Conservation (phyloP, 2,329 filamentous ascomycete genomes). For the Aureobasidium sp. region DNA sequence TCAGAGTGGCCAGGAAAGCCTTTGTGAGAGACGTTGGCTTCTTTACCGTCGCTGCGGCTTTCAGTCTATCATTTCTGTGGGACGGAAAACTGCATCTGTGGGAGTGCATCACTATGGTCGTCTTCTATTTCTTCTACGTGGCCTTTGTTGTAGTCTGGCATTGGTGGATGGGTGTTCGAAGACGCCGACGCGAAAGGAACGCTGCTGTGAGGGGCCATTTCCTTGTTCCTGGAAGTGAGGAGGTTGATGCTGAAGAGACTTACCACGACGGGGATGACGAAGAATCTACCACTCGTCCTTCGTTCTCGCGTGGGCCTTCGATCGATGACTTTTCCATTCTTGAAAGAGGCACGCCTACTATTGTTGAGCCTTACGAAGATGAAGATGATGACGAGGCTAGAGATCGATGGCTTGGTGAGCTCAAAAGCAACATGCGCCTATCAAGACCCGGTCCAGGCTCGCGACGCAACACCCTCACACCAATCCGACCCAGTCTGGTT, state of each 20-base stretch:
- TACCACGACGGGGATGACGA: conserved; percentile 48
- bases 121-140: conserved; percentile 86
- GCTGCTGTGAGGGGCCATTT: conserved; percentile 68
- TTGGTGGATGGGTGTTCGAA: conserved; percentile 66
- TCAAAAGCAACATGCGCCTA: conserved; percentile 89
- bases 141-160: conserved; percentile 84
- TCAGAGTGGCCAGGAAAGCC: conserved; percentile 79
- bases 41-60: conserved; percentile 78
- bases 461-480: conserved; percentile 67
- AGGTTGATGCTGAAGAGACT: conserved; percentile 48
- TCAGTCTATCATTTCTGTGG: conserved; percentile 79
- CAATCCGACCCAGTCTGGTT: conserved; percentile 86
- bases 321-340: conserved; percentile 57
- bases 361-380: conserved; percentile 50
- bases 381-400: conserved; percentile 58
- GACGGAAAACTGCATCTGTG: conserved; percentile 79
- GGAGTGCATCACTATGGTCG: conserved; percentile 89
- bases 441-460: conserved; percentile 58
- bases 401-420: conserved; percentile 63
- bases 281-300: conserved; percentile 32
- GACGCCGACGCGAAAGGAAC: conserved; percentile 56
- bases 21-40: conserved; percentile 90
- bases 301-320: conserved; percentile 41
- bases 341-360: conserved; percentile 44
- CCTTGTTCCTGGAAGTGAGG: conserved; percentile 49